phyloP scores from a whole-genome alignment of 1,139 yeast species.

The Hyphopichia buzzinii region DNA sequence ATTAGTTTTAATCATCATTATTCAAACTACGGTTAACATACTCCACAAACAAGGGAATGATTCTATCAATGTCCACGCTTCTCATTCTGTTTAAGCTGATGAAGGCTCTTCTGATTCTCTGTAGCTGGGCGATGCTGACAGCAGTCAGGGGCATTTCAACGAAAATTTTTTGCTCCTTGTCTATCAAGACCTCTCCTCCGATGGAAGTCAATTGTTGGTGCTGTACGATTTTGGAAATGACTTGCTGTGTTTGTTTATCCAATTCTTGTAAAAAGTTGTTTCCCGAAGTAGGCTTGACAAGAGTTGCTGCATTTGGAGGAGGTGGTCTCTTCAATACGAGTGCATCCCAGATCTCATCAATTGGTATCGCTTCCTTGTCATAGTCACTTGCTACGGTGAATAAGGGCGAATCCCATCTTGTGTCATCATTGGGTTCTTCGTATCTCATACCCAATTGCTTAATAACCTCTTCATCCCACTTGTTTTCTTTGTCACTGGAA shows the following conservation, averaged over 20 bases:
- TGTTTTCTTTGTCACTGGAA: conserved; percentile 15
- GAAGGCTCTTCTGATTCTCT: conserved; percentile 79
- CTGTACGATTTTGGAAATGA: conserved; percentile 56
- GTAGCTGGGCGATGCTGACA: conserved; percentile 75
- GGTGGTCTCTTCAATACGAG: conserved; percentile 61
- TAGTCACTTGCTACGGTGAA: conserved; percentile 67
- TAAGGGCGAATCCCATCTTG: conserved; percentile 94
- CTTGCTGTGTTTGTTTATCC: conserved; percentile 68
- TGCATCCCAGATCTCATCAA: conserved; percentile 71
- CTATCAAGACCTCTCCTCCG: conserved; percentile 49
- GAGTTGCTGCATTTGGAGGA: conserved; percentile 76
- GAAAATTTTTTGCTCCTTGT: conserved; percentile 32
- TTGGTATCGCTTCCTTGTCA: conserved; percentile 48
- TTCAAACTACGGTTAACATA: conserved; percentile 59
- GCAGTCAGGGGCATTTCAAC: conserved; percentile 64
- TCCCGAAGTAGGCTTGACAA: conserved; percentile 68
- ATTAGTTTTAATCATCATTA: conserved; percentile 14
- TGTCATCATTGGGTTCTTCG: conserved; percentile 87
- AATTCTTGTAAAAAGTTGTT: conserved; percentile 76
- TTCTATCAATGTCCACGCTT: conserved; percentile 63
- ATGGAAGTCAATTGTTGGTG: conserved; percentile 57
- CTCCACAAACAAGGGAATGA: conserved; percentile 69
- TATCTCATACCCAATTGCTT: conserved; percentile 76
- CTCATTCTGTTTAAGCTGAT: conserved; percentile 77
- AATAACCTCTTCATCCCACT: conserved; percentile 71